Percentiles rank a stretch among this genome's conserved stretches.
Evolutionary conservation across 176 grass and related monocot species (phyloP).

Genomic region (Metroxylon sagu): DNA sequence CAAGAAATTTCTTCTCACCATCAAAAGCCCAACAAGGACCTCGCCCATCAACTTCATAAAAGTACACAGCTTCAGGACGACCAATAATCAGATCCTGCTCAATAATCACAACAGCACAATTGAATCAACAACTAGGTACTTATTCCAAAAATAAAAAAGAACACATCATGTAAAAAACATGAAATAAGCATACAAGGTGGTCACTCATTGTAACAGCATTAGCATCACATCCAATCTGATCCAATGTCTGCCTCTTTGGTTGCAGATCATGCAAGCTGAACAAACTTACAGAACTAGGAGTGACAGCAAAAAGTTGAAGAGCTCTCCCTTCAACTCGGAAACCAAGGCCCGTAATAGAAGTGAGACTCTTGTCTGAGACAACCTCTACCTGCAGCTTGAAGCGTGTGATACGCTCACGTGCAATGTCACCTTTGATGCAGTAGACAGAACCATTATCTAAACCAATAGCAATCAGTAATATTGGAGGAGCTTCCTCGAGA

Average conservation of each 20-base stretch:
- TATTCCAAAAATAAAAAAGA: too few species aligned
- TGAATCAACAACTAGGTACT: too few species aligned
- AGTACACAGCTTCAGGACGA: constrained; percentile 95
- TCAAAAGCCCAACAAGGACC: constrained; percentile 99
- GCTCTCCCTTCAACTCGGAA: constrained; percentile 76
- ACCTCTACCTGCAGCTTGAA: constrained; percentile 68
- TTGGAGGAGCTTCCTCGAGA: constrained; percentile 94
- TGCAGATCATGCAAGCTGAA: constrained; percentile 82
- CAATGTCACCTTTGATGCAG: constrained; percentile 96
- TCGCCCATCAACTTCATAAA: constrained; percentile 87
- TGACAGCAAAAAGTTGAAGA: constrained; percentile 80
- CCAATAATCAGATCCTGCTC: constrained; percentile 84
- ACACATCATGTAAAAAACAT: not conserved
- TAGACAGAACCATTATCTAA: constrained; percentile 87
- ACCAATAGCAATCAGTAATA: constrained; percentile 71
- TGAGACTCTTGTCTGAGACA: constrained; percentile 28
- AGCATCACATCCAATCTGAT: constrained; percentile 73
- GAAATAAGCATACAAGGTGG: constrained; percentile 42
- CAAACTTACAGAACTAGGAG: constrained; percentile 58
- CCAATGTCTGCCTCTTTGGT: constrained; percentile 69
- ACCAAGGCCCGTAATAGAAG: constrained; percentile 64
- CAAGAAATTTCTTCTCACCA: constrained; percentile 83
- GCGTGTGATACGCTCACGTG: constrained; percentile 88
- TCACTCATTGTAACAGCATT: constrained; percentile 91
- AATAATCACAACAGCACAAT: not conserved